Conservation (phyloP, 495 filamentous ascomycete genomes). For the Podospora pseudocomata region DNA sequence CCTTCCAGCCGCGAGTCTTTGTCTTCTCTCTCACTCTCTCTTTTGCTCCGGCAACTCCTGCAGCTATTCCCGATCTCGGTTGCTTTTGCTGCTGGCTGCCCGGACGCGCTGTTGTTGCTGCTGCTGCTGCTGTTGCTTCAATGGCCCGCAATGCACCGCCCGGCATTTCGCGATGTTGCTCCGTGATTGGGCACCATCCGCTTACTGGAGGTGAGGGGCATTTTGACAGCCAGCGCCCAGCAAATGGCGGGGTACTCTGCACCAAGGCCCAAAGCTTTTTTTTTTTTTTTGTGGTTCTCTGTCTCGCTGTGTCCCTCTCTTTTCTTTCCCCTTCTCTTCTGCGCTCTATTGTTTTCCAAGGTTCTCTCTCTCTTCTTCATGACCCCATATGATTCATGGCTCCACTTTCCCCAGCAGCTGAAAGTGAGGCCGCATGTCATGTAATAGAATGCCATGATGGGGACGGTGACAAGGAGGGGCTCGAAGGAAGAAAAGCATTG, state of each 20-base stretch:
- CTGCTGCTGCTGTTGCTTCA: neutral
- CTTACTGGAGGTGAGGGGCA: constrained; percentile 12
- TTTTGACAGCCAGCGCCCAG: constrained; percentile 11
- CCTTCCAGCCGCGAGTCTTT: neutral
- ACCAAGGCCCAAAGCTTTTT: constrained; percentile 3
- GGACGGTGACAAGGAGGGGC: neutral
- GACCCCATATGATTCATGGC: neutral
- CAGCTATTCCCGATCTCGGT: neutral
- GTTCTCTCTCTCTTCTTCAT: neutral
- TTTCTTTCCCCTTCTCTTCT: neutral
- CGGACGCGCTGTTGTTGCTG: neutral
- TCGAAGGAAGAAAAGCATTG: constrained; percentile 2
- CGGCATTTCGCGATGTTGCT: constrained; percentile 15
- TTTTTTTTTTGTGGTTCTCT: neutral
- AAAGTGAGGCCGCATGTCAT: neutral
- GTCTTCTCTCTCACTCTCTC: neutral
- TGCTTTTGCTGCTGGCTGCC: neutral
- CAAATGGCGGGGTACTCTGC: constrained; percentile 17
- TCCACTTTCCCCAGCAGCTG: neutral
- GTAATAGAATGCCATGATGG: neutral
- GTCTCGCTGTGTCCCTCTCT: too few species aligned
- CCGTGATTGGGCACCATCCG: constrained; percentile 23
- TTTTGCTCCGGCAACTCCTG: neutral
- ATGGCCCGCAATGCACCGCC: neutral
- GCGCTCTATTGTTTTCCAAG: neutral